phyloP scores from a whole-genome alignment of 805 yeast genomes.

The Kluyveromyces aestuarii region DNA sequence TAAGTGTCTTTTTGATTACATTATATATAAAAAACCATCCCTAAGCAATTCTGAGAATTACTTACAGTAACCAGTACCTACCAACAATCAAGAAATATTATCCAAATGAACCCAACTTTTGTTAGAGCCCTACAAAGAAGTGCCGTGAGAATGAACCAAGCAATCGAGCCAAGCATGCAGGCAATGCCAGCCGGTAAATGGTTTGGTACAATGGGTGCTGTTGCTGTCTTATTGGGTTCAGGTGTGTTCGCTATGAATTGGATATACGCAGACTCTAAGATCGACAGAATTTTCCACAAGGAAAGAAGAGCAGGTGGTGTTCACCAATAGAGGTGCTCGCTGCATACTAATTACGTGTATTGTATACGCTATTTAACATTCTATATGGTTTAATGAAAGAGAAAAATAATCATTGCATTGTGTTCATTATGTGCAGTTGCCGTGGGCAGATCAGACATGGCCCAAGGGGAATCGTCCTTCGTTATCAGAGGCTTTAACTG shows the following conservation, averaged over 20 bases:
- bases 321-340: background rate
- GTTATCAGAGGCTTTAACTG: too few relatives aligned
- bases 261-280: slow-evolving; percentile 4
- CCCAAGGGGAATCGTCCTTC: too few relatives aligned
- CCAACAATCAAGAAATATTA: background rate
- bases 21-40: too few relatives aligned
- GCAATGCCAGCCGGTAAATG: slow-evolving; percentile 6
- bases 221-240: slow-evolving; percentile 8
- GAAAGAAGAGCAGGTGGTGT: slow-evolving; percentile 5
- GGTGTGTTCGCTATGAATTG: slow-evolving; percentile 6
- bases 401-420: background rate
- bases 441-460: too few relatives aligned
- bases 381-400: background rate
- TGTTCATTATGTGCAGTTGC: too few relatives aligned
- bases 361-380: background rate
- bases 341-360: background rate
- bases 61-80: background rate
- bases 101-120: slow-evolving; percentile 12
- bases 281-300: slow-evolving; percentile 5
- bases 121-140: slow-evolving; percentile 11
- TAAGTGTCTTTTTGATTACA: too few relatives aligned
- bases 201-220: slow-evolving; percentile 10
- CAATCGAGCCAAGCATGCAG: background rate
- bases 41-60: too few relatives aligned
- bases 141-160: slow-evolving; percentile 8